These are phyloP conservation scores for Tetracentron sinense DNA, from an alignment of 164 flowering plant species.

Conservation along the genomic window DNA sequence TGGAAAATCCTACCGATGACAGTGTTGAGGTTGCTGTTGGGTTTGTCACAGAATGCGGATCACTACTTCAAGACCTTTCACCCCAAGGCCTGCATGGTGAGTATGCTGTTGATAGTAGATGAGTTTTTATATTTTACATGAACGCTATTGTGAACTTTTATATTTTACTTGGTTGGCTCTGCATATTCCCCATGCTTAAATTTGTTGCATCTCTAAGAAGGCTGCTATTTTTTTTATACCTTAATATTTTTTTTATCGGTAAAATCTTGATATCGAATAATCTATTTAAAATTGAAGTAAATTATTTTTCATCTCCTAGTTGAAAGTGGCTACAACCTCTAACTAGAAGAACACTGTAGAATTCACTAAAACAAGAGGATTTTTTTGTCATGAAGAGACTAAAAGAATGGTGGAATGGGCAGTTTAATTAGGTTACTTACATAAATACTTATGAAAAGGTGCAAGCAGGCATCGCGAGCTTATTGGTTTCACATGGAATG, in stretches of 20 bases:
- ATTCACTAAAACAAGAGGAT: no score
- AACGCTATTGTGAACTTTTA: neutral
- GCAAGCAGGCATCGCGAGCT: no score
- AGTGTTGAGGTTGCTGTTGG: slow-evolving; percentile 98
- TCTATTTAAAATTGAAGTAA: neutral
- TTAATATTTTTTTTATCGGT: no score
- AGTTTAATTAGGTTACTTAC: no score
- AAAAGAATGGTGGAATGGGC: no score
- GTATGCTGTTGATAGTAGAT: slow-evolving; percentile 11
- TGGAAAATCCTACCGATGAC: slow-evolving; percentile 89
- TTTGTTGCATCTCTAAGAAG: neutral
- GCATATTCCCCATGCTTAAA: neutral
- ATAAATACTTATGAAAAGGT: no score
- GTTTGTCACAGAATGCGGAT: slow-evolving; percentile 92
- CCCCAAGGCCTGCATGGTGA: slow-evolving; percentile 87
- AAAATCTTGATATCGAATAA: no score
- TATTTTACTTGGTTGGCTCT: neutral
- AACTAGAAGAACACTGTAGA: neutral
- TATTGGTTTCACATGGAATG: no score
- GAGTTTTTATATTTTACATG: neutral
- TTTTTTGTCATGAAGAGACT: no score
- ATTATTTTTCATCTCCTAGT: neutral
- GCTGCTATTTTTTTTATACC: neutral
- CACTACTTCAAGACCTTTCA: slow-evolving; percentile 80
- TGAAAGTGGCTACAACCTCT: neutral